Base-by-base conservation (phyloP, 2,329 filamentous ascomycete genomes). In the Elsinoe fawcettii region DNA sequence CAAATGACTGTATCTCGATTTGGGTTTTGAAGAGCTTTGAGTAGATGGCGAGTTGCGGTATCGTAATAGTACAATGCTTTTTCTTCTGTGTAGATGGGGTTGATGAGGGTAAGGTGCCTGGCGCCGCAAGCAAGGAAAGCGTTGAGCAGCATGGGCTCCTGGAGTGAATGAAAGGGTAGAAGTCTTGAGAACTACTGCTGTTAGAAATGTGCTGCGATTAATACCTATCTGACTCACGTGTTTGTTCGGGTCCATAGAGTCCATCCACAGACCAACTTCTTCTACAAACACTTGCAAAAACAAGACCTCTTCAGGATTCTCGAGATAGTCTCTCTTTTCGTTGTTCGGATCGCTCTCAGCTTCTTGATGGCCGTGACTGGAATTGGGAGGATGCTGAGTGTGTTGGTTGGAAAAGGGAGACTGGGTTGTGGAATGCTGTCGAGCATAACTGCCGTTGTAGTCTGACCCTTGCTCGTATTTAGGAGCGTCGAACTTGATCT, bases 221-320 rank as follows among this genome's bases (percentile, higher is more conserved):
- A 16, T 4, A 20, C 8, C 30, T 7, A 7, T 14, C 1, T 5
- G 11, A 68, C 76, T 60, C 71, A 81, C 78, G 68, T 95, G 88
- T 73, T 92, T 92, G 62, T 85, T 80, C 32, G 83, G 80, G 73
- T 95, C 89, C 76, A 96, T 84, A 41, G 85, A 88, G 71, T 96
- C 92, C 88, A 97, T 95, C 90, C 92, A 96, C 2, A 90, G 72
- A 0, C 87, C 90, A 1, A 97, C 88, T 63, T 96, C 87, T 66
- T 95, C 87, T 5, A 95, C 86, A 68, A 95, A 97, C 0, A 90
- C 85, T 69, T 95, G 89, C 86, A 96, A 89, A 67, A 90, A 90
- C n/a, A 86, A 74, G 0, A 93, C 80, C 68, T 96, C 90, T 58
- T 95, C 88, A 8, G 84, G 80, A 2, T 82, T 83, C 62, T 82